Base-by-base conservation (phyloP, 768 basidiomycete species). In the Epithele typhae region DNA sequence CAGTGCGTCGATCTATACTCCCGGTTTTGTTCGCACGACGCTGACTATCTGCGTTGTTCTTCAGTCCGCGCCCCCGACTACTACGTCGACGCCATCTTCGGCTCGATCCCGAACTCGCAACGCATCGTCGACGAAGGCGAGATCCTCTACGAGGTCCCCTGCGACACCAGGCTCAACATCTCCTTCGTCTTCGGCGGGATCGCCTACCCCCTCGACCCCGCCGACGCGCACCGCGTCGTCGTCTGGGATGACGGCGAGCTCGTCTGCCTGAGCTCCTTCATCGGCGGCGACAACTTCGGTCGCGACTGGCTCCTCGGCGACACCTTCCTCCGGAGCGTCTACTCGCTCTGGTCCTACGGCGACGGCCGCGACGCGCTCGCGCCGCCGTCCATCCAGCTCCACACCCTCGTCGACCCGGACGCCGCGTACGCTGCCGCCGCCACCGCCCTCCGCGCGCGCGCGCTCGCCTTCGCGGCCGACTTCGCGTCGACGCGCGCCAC, bases 21-120 rank as follows among this genome's bases (percentile, higher is more conserved):
- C 15, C 2, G 22, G 9, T n/a, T 23, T 10, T 3, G n/a, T 17
- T 24, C 37, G n/a, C 12, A 6, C 22, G 17, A 19, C 2, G 12
- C 24, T 8, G 17, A 23, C 5, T 18, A 2, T 1, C 18, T 21
- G 17, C 21, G 8, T 18, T 36, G 25, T 22, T 8, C 7, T 19
- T 23, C 15, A 52, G 51, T 52, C 3, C 37, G 45, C 11, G 48
- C 34, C 14, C 52, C 55, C 2, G 30, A 30, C 4, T 25, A 25
- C 17, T 56, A 48, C 37, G 52, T 52, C 27, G 27, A 30, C 27
- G 27, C 11, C 5, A 11, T 38, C 25, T 27, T 34, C 5, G 19
- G 33, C 36, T 46, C 37, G 25, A 32, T n/a, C 25, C 36, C 6
- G 37, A 30, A 6, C 27, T 15, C 15, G 27, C 17, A 21, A 8